Evolutionary conservation across 2,329 filamentous ascomycete genomes (phyloP), one percentile per base, ranked within the genome.

Genomic region (Trichoderma semiorbis): DNA sequence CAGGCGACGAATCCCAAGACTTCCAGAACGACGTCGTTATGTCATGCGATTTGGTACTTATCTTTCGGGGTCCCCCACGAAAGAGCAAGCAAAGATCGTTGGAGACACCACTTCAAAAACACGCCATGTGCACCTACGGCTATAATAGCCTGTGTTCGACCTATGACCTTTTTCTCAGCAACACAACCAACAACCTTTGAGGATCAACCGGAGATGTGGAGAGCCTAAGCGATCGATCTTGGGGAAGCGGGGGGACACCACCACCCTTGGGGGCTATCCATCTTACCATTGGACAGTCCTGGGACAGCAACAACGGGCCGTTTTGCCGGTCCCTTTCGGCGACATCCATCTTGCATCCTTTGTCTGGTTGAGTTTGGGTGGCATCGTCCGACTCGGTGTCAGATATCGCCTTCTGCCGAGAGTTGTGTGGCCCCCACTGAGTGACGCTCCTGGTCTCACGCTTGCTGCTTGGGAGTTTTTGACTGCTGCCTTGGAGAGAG

Each of bases 161-260:
- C 16, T 50, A 32, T 18, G 6, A 21, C n/a, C 24, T 50, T 28
- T n/a, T n/a, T 26, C 28, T 36, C n/a, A 34, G 39, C 57, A 61
- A 53, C 26, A 18, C 64, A 32, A 47, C 36, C 5, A 18, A 18
- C 64, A 32, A 47, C 36, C 5, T 39, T 53, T n/a, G 18, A 7
- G 21, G 66, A 69, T 53, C 39, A 58, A 43, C 57, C 57, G 14
- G 36, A 69, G 66, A 69, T 69, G 66, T 39, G 66, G 66, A 69
- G 39, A 28, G 43, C 55, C 28, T 18, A 34, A 11, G 66, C 66
- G 66, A 69, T 69, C 66, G 66, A 69, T 69, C 66, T 53, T 62
- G 66, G 57, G 28, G 66, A 69, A 69, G 66, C 57, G 66, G 66
- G 66, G 66, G 66, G 14, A 16, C 36, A 26, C 16, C 7, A 34